Percentiles rank a stretch among this genome's conserved stretches.
Evolutionary conservation across 2,329 filamentous ascomycete genomes (phyloP).

Genomic region (Metarhizium anisopliae): DNA sequence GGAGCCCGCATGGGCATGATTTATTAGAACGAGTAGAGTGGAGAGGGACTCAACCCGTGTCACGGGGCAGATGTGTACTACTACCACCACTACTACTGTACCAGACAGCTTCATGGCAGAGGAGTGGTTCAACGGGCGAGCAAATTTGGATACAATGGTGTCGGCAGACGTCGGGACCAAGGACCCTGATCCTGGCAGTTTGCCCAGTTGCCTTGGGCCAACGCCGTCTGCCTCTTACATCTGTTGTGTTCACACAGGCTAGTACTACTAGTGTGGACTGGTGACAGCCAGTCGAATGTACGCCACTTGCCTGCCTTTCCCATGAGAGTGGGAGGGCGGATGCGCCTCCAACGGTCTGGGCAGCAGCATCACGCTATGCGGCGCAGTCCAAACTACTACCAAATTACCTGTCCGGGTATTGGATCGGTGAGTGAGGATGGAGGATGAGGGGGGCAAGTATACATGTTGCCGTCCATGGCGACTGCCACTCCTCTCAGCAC

Average conservation of each 20-base stretch:
- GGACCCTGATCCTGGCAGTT: background rate
- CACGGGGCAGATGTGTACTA: background rate
- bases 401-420: too few species aligned
- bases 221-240: too few species aligned
- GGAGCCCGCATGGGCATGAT: background rate
- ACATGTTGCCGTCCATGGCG: too few species aligned
- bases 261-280: background rate
- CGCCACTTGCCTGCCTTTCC: background rate
- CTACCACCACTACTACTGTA: too few species aligned
- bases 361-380: too few species aligned
- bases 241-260: background rate
- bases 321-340: background rate
- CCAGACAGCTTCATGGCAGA: background rate
- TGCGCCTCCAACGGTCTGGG: too few species aligned
- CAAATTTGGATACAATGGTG: background rate
- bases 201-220: background rate
- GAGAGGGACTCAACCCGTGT: slow-evolving; percentile 1
- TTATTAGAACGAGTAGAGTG: background rate
- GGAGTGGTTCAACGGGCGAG: background rate
- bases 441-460: too few species aligned
- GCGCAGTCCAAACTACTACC: too few species aligned
- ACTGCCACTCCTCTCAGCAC: too few species aligned
- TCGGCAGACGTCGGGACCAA: background rate
- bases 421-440: too few species aligned
- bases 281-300: background rate